A percentile compares a stretch with the other conserved stretches of the same genome.
These are phyloP conservation scores for Neonothopanus nambi DNA, from an alignment of 1,284 basidiomycete genomes.

Conservation along the genomic window DNA sequence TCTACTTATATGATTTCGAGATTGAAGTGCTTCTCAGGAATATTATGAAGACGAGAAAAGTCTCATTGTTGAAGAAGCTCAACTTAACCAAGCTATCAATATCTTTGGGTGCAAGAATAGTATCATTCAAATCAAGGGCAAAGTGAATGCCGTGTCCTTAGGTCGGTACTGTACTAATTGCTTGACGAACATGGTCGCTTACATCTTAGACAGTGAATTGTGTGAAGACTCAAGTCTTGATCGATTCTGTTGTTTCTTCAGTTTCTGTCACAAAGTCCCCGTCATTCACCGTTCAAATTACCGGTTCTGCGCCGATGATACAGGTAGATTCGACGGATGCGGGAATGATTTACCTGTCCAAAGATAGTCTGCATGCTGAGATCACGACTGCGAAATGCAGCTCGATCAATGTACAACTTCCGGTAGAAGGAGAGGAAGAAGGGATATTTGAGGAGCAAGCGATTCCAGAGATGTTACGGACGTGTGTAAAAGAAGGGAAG, in stretches of 20 bases:
- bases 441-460: conserved; percentile 91
- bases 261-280: conserved; percentile 89
- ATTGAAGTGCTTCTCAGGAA: conserved; percentile 64
- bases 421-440: conserved; percentile 86
- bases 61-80: conserved; percentile 78
- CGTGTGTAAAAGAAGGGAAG: conserved; percentile 81
- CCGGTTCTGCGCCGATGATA: conserved; percentile 87
- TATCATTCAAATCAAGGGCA: conserved; percentile 89
- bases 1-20: too few relatives aligned
- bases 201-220: conserved; percentile 69
- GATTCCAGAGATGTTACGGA: conserved; percentile 96
- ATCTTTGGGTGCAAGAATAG: conserved; percentile 91
- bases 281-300: conserved; percentile 92
- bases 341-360: conserved; percentile 93
- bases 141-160: conserved; percentile 93
- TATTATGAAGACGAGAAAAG: conserved; percentile 84
- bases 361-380: conserved; percentile 77
- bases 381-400: conserved; percentile 96
- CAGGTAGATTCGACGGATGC: conserved; percentile 95
- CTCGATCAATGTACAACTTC: conserved; percentile 90
- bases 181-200: conserved; percentile 5
- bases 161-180: conserved; percentile 49
- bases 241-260: conserved; percentile 91
- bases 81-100: conserved; percentile 86
- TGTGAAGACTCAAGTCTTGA: conserved; percentile 84